Evolutionary conservation across 148 eudicot species (phyloP).

Genomic region (Rhododendron ovatum): DNA sequence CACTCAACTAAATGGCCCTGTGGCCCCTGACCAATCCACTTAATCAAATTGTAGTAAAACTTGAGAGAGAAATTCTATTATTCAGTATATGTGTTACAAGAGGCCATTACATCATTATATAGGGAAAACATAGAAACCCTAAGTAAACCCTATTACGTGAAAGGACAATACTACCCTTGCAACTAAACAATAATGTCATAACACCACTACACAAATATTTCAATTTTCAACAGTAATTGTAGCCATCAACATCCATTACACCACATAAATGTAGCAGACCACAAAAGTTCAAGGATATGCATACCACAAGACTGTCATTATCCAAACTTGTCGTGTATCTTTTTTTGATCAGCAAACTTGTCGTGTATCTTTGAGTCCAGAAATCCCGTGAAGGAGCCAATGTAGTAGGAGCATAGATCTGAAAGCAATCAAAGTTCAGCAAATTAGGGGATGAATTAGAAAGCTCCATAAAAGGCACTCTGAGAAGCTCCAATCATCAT

Average conservation of each 20-base stretch:
- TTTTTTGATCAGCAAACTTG: too few species aligned
- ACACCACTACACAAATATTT: background rate
- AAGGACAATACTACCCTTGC: too few species aligned
- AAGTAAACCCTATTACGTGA: too few species aligned
- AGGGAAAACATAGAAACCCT: too few species aligned
- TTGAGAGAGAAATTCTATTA: too few species aligned
- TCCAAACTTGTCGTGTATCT: constrained; percentile 69
- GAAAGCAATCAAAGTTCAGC: constrained; percentile 13
- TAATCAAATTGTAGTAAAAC: too few species aligned
- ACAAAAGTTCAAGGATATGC: background rate
- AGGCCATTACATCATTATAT: too few species aligned
- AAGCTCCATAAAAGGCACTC: background rate
- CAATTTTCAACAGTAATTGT: background rate
- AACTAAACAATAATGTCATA: too few species aligned
- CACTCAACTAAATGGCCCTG: too few species aligned
- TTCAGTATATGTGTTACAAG: too few species aligned
- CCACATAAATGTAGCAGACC: background rate
- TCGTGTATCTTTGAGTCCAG: constrained; percentile 67
- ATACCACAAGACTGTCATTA: constrained; percentile 93
- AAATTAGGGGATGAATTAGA: background rate
- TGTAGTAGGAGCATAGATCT: constrained; percentile 93
- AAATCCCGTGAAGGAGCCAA: constrained; percentile 93
- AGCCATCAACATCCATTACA: background rate
- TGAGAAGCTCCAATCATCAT: background rate
- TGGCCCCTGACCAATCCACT: too few species aligned